These are phyloP conservation scores for Trichosporon sp. DNA, from an alignment of 1,284 basidiomycete species.

Conservation along the genomic window DNA sequence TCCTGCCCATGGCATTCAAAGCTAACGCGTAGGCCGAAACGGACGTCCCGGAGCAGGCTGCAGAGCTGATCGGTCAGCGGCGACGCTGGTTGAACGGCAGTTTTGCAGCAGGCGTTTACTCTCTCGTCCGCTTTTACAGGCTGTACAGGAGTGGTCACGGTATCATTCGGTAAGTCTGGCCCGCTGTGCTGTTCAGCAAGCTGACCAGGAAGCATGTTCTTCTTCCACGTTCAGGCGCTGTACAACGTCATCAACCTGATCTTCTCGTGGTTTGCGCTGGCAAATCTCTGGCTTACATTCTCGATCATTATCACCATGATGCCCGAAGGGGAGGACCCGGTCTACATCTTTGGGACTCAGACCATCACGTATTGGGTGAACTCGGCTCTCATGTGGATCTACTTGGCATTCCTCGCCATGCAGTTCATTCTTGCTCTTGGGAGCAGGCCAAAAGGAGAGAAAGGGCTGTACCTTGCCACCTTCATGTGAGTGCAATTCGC, in stretches of 20 bases:
- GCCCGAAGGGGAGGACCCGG: conserved; percentile 52
- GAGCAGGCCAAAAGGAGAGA: conserved; percentile 93
- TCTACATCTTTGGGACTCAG: conserved; percentile 66
- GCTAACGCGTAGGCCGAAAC: conserved; percentile 57
- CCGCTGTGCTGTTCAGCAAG: too few species aligned
- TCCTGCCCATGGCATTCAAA: too few species aligned
- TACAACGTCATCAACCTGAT: conserved; percentile 73
- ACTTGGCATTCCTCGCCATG: conserved; percentile 74
- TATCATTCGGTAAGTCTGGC: conserved; percentile 58
- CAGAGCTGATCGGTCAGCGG: conserved; percentile 88
- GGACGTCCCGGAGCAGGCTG: conserved; percentile 62
- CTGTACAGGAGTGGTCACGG: conserved; percentile 81
- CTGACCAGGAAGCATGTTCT: conserved; percentile 64
- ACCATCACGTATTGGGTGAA: conserved; percentile 83
- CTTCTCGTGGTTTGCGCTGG: conserved; percentile 88
- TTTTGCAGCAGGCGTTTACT: conserved; percentile 94
- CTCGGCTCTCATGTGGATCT: conserved; percentile 75
- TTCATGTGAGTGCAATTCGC: conserved; percentile 48
- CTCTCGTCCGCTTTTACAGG: conserved; percentile 88
- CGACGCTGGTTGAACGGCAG: conserved; percentile 94
- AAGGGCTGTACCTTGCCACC: conserved; percentile 71
- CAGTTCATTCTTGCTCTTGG: conserved; percentile 92
- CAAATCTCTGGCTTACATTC: conserved; percentile 94
- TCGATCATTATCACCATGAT: conserved; percentile 90
- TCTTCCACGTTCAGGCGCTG: conserved; percentile 88